These are phyloP conservation scores for Aureobasidium namibiae DNA, from an alignment of 2,329 filamentous ascomycete genomes.

Conservation along the genomic window DNA sequence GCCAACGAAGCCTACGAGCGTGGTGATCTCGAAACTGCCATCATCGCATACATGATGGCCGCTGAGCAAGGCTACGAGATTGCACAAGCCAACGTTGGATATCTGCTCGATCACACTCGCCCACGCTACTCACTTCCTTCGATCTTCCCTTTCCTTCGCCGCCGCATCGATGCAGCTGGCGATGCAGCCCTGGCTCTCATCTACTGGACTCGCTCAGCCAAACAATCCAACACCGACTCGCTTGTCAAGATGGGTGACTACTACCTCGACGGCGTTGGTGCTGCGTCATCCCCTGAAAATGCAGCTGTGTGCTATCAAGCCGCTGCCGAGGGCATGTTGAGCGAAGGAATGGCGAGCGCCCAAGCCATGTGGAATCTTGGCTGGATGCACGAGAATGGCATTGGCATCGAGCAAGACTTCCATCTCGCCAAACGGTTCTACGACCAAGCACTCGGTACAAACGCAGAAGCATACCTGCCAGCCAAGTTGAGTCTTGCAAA, in stretches of 20 bases:
- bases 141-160: conserved; percentile 17
- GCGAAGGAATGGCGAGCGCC: conserved; percentile 83
- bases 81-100: conserved; percentile 84
- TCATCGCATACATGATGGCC: conserved; percentile 75
- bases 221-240: conserved; percentile 87
- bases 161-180: conserved; percentile 36
- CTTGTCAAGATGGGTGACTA: conserved; percentile 98
- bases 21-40: conserved; percentile 70
- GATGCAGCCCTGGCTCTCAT: conserved; percentile 67
- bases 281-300: conserved; percentile 53
- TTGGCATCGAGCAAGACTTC: conserved; percentile 89
- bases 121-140: conserved; percentile 22
- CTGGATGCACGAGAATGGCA: conserved; percentile 98
- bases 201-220: conserved; percentile 91
- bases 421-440: conserved; percentile 96
- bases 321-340: conserved; percentile 83
- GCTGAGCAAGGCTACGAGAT: conserved; percentile 89
- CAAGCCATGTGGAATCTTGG: conserved; percentile 96
- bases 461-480: conserved; percentile 83
- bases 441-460: conserved; percentile 83
- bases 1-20: conserved; percentile 74
- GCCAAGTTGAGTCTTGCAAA: conserved; percentile 85
- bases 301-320: conserved; percentile 89
- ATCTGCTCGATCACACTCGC: conserved; percentile 62
- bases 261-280: conserved; percentile 74